phyloP scores from a whole-genome alignment of 345 rosid genomes.

The Isatis tinctoria region DNA sequence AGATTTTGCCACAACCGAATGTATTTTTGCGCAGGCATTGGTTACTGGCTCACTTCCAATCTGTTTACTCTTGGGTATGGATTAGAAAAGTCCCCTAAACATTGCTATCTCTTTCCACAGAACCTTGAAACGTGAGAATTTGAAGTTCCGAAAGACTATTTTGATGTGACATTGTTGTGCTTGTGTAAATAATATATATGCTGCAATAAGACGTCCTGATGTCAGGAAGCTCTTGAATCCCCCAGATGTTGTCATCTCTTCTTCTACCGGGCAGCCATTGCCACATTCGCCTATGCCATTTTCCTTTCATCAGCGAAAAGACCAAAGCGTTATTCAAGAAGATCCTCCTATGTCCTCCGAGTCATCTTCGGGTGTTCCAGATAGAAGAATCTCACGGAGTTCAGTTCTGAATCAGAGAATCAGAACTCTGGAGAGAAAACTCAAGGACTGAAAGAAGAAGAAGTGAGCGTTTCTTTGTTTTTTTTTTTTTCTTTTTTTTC shows the following conservation, averaged over 20 bases:
- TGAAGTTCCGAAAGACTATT: background rate
- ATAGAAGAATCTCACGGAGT: constrained; percentile 35
- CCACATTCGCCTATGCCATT: constrained; percentile 28
- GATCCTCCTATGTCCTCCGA: constrained; percentile 12
- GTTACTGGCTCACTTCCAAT: constrained; percentile 56
- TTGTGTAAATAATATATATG: constrained; percentile 13
- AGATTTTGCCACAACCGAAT: background rate
- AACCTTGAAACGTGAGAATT: background rate
- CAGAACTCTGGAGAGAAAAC: constrained; percentile 37
- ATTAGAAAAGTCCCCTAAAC: constrained; percentile 29
- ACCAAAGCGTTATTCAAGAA: constrained; percentile 11
- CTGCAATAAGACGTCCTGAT: constrained; percentile 39
- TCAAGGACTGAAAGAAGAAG: constrained; percentile 31
- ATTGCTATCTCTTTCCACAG: background rate
- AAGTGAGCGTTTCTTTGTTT: background rate
- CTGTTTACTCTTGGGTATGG: constrained; percentile 43
- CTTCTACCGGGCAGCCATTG: constrained; percentile 21
- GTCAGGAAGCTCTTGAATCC: constrained; percentile 40
- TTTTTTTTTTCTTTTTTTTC: too few species aligned
- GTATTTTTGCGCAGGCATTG: constrained; percentile 35
- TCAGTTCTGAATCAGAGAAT: constrained; percentile 40
- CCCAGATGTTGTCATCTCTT: constrained; percentile 23
- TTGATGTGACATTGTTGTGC: background rate
- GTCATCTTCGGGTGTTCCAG: constrained; percentile 23
- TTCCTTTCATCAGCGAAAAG: constrained; percentile 25